These are phyloP conservation scores for Chlorella vulgaris DNA, from an alignment of 139 green algal genomes.

Conservation along the genomic window DNA sequence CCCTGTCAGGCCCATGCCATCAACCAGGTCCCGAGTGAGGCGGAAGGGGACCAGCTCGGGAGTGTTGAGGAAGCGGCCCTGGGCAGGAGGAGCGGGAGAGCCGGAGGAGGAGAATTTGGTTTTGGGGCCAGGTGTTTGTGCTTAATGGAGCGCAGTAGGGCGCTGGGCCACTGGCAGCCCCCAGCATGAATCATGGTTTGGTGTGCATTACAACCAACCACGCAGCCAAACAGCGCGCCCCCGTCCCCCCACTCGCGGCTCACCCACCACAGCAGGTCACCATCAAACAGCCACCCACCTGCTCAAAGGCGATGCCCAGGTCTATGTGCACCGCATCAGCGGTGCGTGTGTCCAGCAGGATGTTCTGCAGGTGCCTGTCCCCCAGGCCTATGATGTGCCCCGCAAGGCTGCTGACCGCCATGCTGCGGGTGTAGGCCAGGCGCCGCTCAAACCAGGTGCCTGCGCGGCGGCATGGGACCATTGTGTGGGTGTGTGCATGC, in stretches of 20 bases:
- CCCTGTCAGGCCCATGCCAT: slow-evolving; percentile 90
- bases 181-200: too few species aligned
- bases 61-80: slow-evolving; percentile 83
- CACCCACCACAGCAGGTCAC: background rate
- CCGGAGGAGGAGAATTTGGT: background rate
- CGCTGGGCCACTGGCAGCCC: too few species aligned
- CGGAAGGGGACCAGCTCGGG: slow-evolving; percentile 96
- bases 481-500: background rate
- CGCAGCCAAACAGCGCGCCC: too few species aligned
- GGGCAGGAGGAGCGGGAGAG: background rate
- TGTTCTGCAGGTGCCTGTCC: slow-evolving; percentile 92
- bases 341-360: slow-evolving; percentile 84
- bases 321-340: slow-evolving; percentile 98
- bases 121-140: background rate
- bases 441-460: slow-evolving; percentile 75
- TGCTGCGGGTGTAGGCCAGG: slow-evolving; percentile 79
- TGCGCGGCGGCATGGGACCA: background rate
- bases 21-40: slow-evolving; percentile 92
- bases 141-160: background rate
- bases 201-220: too few species aligned
- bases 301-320: slow-evolving; percentile 97
- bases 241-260: background rate
- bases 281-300: slow-evolving; percentile 52
- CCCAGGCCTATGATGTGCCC: slow-evolving; percentile 95
- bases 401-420: slow-evolving; percentile 81